Evolutionary conservation across 2,329 filamentous ascomycete species (phyloP).

Genomic region (Delphinella strobiligena): DNA sequence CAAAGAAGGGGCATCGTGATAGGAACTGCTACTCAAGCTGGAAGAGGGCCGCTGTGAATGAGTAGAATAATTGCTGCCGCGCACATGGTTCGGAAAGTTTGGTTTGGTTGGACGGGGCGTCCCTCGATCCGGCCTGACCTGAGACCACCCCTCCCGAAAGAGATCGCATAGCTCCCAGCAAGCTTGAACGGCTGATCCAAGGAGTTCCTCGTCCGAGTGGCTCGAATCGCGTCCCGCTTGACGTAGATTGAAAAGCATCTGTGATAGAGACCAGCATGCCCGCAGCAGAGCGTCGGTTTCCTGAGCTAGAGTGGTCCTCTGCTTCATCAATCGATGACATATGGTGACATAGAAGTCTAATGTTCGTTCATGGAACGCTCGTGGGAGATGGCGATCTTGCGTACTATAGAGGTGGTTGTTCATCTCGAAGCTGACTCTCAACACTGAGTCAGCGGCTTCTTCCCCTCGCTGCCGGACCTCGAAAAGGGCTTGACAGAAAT

Average conservation of each 20-base stretch:
- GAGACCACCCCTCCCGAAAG: conserved; percentile 84
- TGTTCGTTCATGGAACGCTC: conserved; percentile 78
- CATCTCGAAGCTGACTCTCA: conserved; percentile 86
- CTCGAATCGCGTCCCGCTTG: conserved; percentile 68
- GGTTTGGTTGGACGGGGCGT: conserved; percentile 74
- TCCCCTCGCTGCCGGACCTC: conserved; percentile 70
- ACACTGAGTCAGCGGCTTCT: conserved; percentile 69
- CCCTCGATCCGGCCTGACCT: conserved; percentile 71
- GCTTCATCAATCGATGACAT: conserved; percentile 94
- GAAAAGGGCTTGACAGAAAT: conserved; percentile 86
- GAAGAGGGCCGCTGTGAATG: conserved; percentile 26
- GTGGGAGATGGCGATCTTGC: conserved; percentile 71
- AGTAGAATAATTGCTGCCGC: background rate
- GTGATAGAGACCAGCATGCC: conserved; percentile 81
- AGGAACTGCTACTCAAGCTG: conserved; percentile 34
- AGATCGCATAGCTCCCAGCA: conserved; percentile 94
- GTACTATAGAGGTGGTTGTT: conserved; percentile 94
- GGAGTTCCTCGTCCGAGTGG: conserved; percentile 57
- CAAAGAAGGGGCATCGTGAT: conserved; percentile 29
- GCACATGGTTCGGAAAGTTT: conserved; percentile 43
- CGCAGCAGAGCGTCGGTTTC: conserved; percentile 76
- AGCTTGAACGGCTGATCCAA: conserved; percentile 79
- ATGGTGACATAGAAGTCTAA: conserved; percentile 90
- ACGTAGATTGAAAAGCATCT: conserved; percentile 84
- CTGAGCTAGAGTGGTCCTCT: conserved; percentile 62